Evolutionary conservation across 1,139 yeast species (phyloP).

Genomic region (Geotrichum citri-aurantii): DNA sequence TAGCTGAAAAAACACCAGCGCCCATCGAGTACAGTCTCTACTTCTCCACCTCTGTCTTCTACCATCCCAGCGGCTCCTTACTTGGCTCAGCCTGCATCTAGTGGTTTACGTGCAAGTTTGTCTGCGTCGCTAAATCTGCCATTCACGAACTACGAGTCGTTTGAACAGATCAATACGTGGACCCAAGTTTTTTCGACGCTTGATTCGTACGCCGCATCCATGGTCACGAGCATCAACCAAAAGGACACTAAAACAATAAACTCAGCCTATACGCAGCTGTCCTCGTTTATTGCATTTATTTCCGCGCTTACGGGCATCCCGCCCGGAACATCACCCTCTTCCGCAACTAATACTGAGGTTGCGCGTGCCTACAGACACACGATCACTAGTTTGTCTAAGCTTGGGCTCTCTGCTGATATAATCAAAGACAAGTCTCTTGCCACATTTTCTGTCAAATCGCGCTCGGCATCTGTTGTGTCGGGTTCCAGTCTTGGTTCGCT

Average conservation of each 20-base stretch:
- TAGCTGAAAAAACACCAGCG: slow-evolving; percentile 15
- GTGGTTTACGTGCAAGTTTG: slow-evolving; percentile 7
- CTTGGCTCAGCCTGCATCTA: slow-evolving; percentile 5
- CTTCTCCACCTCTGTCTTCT: slow-evolving; percentile 10
- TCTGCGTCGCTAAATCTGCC: slow-evolving; percentile 18
- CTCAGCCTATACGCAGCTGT: slow-evolving; percentile 22
- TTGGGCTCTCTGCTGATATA: slow-evolving; percentile 25
- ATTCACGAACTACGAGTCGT: slow-evolving; percentile 12
- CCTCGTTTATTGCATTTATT: slow-evolving; percentile 26
- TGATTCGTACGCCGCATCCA: slow-evolving; percentile 12
- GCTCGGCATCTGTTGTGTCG: slow-evolving; percentile 17
- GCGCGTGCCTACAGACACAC: slow-evolving; percentile 26
- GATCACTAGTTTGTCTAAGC: slow-evolving; percentile 26
- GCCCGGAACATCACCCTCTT: slow-evolving; percentile 28
- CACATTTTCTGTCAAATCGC: slow-evolving; percentile 4
- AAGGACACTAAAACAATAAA: slow-evolving; percentile 21
- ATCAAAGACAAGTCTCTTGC: slow-evolving; percentile 12
- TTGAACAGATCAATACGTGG: slow-evolving; percentile 20
- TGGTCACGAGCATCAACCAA: slow-evolving; percentile 17
- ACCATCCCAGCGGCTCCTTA: slow-evolving; percentile 15
- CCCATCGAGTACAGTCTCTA: neutral
- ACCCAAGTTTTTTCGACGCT: slow-evolving; percentile 19
- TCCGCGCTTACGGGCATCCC: slow-evolving; percentile 30
- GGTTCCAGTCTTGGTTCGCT: slow-evolving; percentile 10
- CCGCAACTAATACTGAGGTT: slow-evolving; percentile 23